Base-by-base conservation (phyloP, 345 rosid species). In the Lepidium sativum region DNA sequence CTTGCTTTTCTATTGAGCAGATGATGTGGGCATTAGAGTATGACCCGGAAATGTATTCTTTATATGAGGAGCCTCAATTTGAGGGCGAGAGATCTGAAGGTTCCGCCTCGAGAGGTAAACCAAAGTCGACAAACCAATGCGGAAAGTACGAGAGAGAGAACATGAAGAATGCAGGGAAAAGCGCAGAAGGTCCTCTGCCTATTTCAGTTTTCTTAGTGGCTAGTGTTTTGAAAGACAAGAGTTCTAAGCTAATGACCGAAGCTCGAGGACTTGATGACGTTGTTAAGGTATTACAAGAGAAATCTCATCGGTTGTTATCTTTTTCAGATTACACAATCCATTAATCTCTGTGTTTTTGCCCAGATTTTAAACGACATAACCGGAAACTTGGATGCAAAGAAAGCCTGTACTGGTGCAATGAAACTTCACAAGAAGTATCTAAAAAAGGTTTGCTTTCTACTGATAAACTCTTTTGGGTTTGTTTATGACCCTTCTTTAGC, bases 21-120 rank as follows among this genome's bases (percentile, higher is more conserved):
- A 94, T 94, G 99, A 94, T 94, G 99, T 94, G 99, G 97, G 97
- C 97, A 45, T 80, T 94, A 60, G 97, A 94, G 73, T 94, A 88
- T 27, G 95, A 94, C 50, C 99, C 99, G 1, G 95, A 85, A 54
- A 67, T 85, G 81, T 91, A 80, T 65, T 68, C 54, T 17, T n/a
- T 83, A 14, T 94, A 90, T 35, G 99, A 90, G 77, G 88, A 94
- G 16, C 67, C 80, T 27, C 80, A 80, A 2, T 54, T 77, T 11
- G 77, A 69, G 50, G 45, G 62, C 9, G 82, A 81, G 44, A 85
- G 74, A 68, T 51, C 80, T 0, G 89, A 81, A 55, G 88, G 81
- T 29, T 78, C 75, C 39, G 71, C 75, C 32, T 75, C 60, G 3
- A 86, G 78, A 80, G 86, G 82, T 51, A 86, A 77, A 75, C 32